These are phyloP conservation scores for Epichloe scottii DNA, from an alignment of 2,329 filamentous ascomycete species.

Conservation along the genomic window DNA sequence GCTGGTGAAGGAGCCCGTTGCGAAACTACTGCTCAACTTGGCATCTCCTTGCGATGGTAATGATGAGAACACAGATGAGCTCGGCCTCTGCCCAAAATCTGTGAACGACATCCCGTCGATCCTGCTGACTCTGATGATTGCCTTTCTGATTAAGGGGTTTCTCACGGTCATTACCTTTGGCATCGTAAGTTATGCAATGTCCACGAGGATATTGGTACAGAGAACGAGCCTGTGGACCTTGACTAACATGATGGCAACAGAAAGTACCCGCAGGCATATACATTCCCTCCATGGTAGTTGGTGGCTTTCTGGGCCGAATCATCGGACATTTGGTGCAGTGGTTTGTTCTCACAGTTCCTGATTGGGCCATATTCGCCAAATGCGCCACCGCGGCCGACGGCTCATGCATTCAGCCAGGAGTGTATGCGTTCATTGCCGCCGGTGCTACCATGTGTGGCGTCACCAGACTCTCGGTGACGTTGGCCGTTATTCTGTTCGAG, in stretches of 20 bases:
- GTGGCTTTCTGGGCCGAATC: constrained; percentile 78
- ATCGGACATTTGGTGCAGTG: constrained; percentile 80
- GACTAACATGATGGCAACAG: constrained; percentile 20
- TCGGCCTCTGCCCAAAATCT: constrained; percentile 65
- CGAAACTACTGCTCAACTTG: constrained; percentile 80
- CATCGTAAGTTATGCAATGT: constrained; percentile 40
- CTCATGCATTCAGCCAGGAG: constrained; percentile 87
- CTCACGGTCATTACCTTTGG: constrained; percentile 88
- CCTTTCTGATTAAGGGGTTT: constrained; percentile 81
- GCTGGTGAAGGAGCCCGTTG: constrained; percentile 78
- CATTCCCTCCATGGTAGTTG: constrained; percentile 96
- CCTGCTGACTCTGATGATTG: constrained; percentile 56
- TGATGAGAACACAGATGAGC: constrained; percentile 45
- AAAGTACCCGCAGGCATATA: constrained; percentile 97
- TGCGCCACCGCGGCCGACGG: constrained; percentile 62
- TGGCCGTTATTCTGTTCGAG: constrained; percentile 92
- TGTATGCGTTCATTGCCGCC: constrained; percentile 88
- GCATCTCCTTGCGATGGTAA: constrained; percentile 75
- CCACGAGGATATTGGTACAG: no score
- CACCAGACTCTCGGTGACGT: constrained; percentile 80
- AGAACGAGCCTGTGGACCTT: no score
- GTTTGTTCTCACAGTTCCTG: constrained; percentile 59
- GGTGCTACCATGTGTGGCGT: constrained; percentile 98
- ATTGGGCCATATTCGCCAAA: constrained; percentile 58
- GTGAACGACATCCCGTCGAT: constrained; percentile 68